phyloP scores from a whole-genome alignment of 2,329 filamentous ascomycete genomes.

The Pseudogymnoascus sp. region DNA sequence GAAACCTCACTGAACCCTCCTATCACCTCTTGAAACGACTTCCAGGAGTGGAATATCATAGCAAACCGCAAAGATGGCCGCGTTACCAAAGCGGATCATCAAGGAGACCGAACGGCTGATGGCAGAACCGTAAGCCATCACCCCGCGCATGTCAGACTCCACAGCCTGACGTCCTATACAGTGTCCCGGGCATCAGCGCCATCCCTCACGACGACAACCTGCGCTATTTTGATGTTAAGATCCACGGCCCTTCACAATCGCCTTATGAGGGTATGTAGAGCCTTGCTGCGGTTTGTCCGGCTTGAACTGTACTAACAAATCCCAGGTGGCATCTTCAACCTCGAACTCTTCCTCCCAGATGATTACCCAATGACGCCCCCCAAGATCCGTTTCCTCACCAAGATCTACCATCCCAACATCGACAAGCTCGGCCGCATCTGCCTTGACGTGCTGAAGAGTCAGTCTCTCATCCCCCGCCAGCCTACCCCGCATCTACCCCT shows the following conservation, averaged over 20 bases:
- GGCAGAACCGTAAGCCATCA: conserved; percentile 74
- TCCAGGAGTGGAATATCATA: not conserved
- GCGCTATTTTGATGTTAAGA: conserved; percentile 95
- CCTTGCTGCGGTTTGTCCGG: not conserved
- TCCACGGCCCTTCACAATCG: conserved; percentile 84
- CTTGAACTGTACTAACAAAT: conserved; percentile 13
- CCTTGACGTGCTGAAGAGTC: conserved; percentile 94
- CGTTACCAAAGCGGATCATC: conserved; percentile 90
- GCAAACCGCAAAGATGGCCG: conserved; percentile 33
- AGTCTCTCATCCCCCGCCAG: conserved; percentile 23
- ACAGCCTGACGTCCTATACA: conserved; percentile 33
- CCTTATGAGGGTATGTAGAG: conserved; percentile 76
- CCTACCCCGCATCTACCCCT: conserved; percentile 7
- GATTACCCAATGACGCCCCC: conserved; percentile 99
- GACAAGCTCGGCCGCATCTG: conserved; percentile 97
- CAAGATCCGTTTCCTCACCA: conserved; percentile 96
- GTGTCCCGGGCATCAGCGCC: conserved; percentile 92
- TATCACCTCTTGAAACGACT: conserved; percentile 3
- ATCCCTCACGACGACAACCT: conserved; percentile 95
- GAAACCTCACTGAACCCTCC: not conserved
- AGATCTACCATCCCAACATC: conserved; percentile 99
- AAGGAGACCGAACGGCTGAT: conserved; percentile 98
- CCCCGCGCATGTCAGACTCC: conserved; percentile 1
- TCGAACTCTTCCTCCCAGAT: conserved; percentile 94
- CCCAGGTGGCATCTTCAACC: conserved; percentile 72